Evolutionary conservation across 108 stramenopile species (phyloP), one percentile per base, ranked within the genome.

Genomic region (Skeletonema grethae): DNA sequence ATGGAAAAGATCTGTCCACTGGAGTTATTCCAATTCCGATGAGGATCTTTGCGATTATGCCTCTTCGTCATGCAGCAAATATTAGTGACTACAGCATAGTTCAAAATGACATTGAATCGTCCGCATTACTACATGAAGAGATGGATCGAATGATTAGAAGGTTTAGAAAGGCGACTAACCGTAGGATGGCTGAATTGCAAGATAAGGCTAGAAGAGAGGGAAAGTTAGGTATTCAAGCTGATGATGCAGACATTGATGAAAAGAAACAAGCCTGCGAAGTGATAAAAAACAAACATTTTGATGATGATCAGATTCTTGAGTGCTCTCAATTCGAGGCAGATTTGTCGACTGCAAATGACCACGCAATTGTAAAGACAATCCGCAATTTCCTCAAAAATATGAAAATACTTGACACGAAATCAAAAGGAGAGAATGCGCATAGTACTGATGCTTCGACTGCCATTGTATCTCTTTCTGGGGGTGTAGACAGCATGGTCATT

Each of bases 401-500:
- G 16, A 64, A 73, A 35, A 55, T 80, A 35, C 66, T 80, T 39
- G 67, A 69, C 16, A 41, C 63, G 3, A 64, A 53, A 41, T 57
- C 72, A 25, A 73, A 32, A 50, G 31, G 62, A 7, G 60, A 39
- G 41, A 25, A 38, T 1, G 30, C 0, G 32, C 32, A 34, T 32
- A 5, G 18, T 56, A 9, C 13, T 25, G 46, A 60, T 30, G 15
- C 31, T 3, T 24, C 41, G 7, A 77, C 84, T 20, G 65, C 86
- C 28, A 89, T 95, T 64, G 90, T 97, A 2, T 97, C 96, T 11
- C 88, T 99, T 18, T 96, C 95, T 24, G 98, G 98, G 30, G 98
- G 98, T 36, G 98, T 99, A n/a, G 98, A 99, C 74, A 93, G 91
- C 77, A 99, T 99, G 98, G 98, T 97, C 7, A 97, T 99, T 76